phyloP scores from a whole-genome alignment of 805 yeast genomes.

The Candida boleticola region DNA sequence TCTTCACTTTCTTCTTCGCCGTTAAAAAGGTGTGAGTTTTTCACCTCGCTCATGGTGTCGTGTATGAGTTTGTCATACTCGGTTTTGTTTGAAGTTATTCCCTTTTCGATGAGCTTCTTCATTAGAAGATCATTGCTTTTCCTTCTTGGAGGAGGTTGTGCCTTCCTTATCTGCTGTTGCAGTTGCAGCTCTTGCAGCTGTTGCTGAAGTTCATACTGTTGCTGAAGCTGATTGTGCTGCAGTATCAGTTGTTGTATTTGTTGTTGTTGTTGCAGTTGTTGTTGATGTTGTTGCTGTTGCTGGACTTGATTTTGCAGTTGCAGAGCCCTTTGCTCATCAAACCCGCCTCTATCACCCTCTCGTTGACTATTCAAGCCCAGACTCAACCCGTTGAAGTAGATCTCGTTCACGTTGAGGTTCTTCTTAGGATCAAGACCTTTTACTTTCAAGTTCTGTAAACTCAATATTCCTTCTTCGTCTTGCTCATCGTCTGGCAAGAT shows the following conservation, averaged over 20 bases:
- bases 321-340: not conserved
- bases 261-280: conserved; percentile 1
- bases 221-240: not conserved
- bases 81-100: conserved; percentile 26
- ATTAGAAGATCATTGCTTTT: conserved; percentile 26
- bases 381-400: conserved; percentile 32
- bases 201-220: not conserved
- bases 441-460: conserved; percentile 32
- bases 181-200: conserved; percentile 4
- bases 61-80: conserved; percentile 30
- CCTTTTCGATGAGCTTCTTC: conserved; percentile 35
- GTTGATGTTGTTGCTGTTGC: conserved; percentile 5
- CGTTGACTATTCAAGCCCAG: conserved; percentile 27
- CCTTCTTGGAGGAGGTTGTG: conserved; percentile 8
- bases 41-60: conserved; percentile 31
- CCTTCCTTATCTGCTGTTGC: not conserved
- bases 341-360: not conserved
- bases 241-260: too few species aligned
- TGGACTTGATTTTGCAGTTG: conserved; percentile 7
- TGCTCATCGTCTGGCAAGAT: conserved; percentile 54
- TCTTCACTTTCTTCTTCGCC: conserved; percentile 31
- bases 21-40: conserved; percentile 36
- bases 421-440: conserved; percentile 42
- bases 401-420: conserved; percentile 37
- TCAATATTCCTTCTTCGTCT: conserved; percentile 47